Conservation (phyloP, 495 filamentous ascomycete species). For the Penicillium canescens region DNA sequence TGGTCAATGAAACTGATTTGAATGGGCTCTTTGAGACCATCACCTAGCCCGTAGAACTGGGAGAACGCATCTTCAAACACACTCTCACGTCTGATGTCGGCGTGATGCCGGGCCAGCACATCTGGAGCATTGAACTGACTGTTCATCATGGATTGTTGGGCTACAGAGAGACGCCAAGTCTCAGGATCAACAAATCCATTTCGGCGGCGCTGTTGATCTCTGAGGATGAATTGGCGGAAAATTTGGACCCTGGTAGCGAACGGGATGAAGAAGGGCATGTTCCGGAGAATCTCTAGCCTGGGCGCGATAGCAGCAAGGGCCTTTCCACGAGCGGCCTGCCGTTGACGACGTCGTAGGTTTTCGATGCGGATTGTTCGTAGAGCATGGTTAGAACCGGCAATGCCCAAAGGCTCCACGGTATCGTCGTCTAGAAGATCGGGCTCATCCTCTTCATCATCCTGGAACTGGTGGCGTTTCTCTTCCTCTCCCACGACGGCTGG, state of each 20-base stretch:
- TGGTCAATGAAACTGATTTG: slow-evolving; percentile 96
- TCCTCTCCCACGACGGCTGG: slow-evolving; percentile 85
- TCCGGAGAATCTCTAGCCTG: slow-evolving; percentile 83
- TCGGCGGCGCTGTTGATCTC: slow-evolving; percentile 78
- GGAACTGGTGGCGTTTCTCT: slow-evolving; percentile 69
- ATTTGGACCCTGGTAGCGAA: slow-evolving; percentile 91
- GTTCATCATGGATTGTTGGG: slow-evolving; percentile 37
- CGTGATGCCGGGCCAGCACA: slow-evolving; percentile 70
- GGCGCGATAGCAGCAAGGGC: slow-evolving; percentile 76
- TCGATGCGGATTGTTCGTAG: slow-evolving; percentile 54
- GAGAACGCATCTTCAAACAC: slow-evolving; percentile 85
- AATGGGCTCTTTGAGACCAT: slow-evolving; percentile 91
- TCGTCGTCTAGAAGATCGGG: slow-evolving; percentile 34
- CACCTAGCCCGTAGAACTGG: slow-evolving; percentile 79
- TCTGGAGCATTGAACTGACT: slow-evolving; percentile 37
- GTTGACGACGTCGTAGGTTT: slow-evolving; percentile 58
- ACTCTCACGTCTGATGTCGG: slow-evolving; percentile 75
- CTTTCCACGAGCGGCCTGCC: slow-evolving; percentile 62
- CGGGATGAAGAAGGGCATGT: slow-evolving; percentile 97
- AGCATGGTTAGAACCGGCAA: slow-evolving; percentile 53
- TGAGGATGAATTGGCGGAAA: slow-evolving; percentile 84
- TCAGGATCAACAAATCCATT: slow-evolving; percentile 78
- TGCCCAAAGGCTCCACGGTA: slow-evolving; percentile 29
- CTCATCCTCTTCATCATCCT: slow-evolving; percentile 57
- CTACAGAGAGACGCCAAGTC: slow-evolving; percentile 69